These are phyloP conservation scores for Litchi chinensis DNA, from an alignment of 345 rosid species.

Conservation along the genomic window DNA sequence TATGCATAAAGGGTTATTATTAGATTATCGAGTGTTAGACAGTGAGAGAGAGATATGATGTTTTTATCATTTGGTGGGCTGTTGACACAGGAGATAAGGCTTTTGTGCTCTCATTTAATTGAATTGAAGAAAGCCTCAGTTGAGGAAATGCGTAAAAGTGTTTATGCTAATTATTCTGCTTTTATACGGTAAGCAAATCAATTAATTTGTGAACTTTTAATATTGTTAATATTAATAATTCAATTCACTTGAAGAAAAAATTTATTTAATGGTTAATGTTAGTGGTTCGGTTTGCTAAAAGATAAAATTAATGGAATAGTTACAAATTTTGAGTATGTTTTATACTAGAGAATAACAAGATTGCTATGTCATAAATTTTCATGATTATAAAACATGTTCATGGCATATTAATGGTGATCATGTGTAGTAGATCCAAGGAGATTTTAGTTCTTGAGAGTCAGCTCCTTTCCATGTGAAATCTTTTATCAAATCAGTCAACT, in stretches of 20 bases:
- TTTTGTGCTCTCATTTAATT: conserved; percentile 54
- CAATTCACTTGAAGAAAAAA: too few species aligned
- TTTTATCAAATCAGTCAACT: conserved; percentile 76
- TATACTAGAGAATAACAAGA: background rate
- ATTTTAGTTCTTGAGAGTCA: conserved; percentile 86
- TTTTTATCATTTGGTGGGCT: conserved; percentile 5
- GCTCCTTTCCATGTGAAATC: conserved; percentile 85
- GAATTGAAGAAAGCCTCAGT: conserved; percentile 93
- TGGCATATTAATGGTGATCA: background rate
- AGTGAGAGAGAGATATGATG: background rate
- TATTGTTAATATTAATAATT: too few species aligned
- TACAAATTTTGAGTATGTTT: too few species aligned
- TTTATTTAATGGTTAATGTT: too few species aligned
- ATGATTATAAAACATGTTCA: background rate
- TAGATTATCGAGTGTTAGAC: background rate
- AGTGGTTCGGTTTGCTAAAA: too few species aligned
- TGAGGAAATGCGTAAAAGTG: conserved; percentile 97
- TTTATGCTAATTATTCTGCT: conserved; percentile 88
- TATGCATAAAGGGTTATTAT: background rate
- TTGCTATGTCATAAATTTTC: background rate
- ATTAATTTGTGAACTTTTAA: background rate
- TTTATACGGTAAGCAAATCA: conserved; percentile 61
- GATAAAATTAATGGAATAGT: too few species aligned
- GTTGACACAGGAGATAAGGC: conserved; percentile 66
- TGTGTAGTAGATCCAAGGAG: conserved; percentile 80